Conservation (phyloP, 345 rosid genomes). For the Firmiana major region DNA sequence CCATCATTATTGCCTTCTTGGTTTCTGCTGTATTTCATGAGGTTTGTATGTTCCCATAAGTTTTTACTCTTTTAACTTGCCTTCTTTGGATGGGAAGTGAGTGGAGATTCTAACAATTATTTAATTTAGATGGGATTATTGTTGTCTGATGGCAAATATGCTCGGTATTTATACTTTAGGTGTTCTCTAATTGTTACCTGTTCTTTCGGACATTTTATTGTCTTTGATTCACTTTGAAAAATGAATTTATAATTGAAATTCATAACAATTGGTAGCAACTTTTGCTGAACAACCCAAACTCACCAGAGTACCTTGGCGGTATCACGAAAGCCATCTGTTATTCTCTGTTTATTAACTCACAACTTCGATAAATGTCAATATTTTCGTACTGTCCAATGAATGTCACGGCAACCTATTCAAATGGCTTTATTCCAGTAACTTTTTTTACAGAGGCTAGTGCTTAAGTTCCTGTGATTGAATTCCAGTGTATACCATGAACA, state of each 20-base stretch:
- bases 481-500: not conserved
- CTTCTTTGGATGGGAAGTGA: not conserved
- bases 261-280: not conserved
- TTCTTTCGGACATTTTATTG: not conserved
- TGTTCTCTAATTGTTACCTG: not conserved
- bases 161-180: not conserved
- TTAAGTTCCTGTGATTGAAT: not conserved
- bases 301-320: too few relatives aligned
- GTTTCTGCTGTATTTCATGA: conserved; percentile 96
- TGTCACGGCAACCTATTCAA: not conserved
- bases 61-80: not conserved
- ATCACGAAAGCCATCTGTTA: too few relatives aligned
- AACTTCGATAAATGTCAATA: not conserved
- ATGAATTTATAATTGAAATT: not conserved
- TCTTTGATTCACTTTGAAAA: not conserved
- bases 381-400: not conserved
- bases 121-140: not conserved
- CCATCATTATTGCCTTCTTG: conserved; percentile 65
- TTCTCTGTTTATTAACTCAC: too few relatives aligned
- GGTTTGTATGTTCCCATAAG: conserved; percentile 39
- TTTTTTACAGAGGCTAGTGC: not conserved
- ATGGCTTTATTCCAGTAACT: not conserved
- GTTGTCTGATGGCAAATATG: not conserved
- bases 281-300: not conserved
- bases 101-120: not conserved